Conservation (phyloP, 371 early-diverging fungal species). For the Spraguea lophii region DNA sequence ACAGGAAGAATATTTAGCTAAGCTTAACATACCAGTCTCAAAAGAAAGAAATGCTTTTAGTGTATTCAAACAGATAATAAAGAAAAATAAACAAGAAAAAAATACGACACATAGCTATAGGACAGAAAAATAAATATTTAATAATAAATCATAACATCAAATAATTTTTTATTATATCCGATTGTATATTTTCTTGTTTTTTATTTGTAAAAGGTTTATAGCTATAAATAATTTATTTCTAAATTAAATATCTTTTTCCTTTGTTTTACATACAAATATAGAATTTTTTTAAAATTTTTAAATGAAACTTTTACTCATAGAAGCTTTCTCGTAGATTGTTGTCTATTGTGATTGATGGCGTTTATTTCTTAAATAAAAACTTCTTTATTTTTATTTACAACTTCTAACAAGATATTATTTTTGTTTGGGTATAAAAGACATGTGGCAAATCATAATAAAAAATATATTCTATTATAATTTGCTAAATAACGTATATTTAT, state of each 20-base stretch:
- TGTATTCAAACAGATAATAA: slow-evolving; percentile 12
- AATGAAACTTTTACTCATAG: too few species aligned
- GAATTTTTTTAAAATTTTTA: too few species aligned
- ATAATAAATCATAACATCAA: too few species aligned
- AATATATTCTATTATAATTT: not conserved
- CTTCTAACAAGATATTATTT: not conserved
- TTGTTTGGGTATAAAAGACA: not conserved
- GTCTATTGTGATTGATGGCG: too few species aligned
- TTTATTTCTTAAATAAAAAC: not conserved
- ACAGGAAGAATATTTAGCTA: slow-evolving; percentile 15
- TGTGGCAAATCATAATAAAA: not conserved
- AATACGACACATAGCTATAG: not conserved
- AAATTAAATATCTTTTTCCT: too few species aligned
- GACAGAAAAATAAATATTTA: too few species aligned
- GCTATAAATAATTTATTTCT: too few species aligned
- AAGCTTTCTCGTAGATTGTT: too few species aligned
- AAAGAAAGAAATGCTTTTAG: slow-evolving; percentile 16
- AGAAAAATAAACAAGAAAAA: not conserved
- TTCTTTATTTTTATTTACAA: not conserved
- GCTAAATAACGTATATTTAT: not conserved
- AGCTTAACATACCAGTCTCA: slow-evolving; percentile 12
- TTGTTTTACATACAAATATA: not conserved
- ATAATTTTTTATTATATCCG: too few species aligned
- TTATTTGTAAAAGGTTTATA: too few species aligned
- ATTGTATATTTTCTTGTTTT: too few species aligned